phyloP scores from a whole-genome alignment of 108 stramenopile genomes.

The Nitzschia inconspicua region DNA sequence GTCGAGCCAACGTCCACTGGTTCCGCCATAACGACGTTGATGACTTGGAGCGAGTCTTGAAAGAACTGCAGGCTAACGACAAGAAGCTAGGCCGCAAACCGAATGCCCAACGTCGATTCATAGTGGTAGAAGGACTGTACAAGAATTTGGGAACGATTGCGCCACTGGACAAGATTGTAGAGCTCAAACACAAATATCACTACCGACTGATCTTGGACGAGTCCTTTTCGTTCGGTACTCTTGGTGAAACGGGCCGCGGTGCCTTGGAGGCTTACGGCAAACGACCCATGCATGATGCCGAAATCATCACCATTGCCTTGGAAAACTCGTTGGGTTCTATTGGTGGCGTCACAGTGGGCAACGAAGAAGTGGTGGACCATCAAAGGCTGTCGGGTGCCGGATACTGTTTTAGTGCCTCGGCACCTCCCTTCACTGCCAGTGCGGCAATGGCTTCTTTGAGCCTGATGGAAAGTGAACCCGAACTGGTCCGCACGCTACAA shows the following conservation, averaged over 20 bases:
- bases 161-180: slow-evolving; percentile 86
- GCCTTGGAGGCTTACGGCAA: slow-evolving; percentile 60
- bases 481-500: slow-evolving; percentile 24
- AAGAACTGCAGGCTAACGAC: slow-evolving; percentile 73
- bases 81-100: slow-evolving; percentile 55
- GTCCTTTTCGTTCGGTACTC: slow-evolving; percentile 86
- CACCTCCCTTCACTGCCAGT: slow-evolving; percentile 93
- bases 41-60: slow-evolving; percentile 90
- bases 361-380: slow-evolving; percentile 96
- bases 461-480: slow-evolving; percentile 28
- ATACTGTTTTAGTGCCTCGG: slow-evolving; percentile 97
- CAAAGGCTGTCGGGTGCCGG: slow-evolving; percentile 97
- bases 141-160: slow-evolving; percentile 91
- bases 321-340: slow-evolving; percentile 92
- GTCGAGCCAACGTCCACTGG: slow-evolving; percentile 85
- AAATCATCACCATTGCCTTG: slow-evolving; percentile 89
- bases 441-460: slow-evolving; percentile 64
- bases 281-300: slow-evolving; percentile 77
- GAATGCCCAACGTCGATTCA: slow-evolving; percentile 93
- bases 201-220: slow-evolving; percentile 97
- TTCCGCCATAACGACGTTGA: slow-evolving; percentile 97
- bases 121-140: slow-evolving; percentile 97
- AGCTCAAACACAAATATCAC: slow-evolving; percentile 86
- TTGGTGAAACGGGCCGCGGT: slow-evolving; percentile 89
- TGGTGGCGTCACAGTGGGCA: slow-evolving; percentile 96